Percentiles rank a stretch among this genome's conserved stretches.
These are phyloP conservation scores for Phytomonas francai DNA, from an alignment of 208 protist species.

Conservation along the genomic window DNA sequence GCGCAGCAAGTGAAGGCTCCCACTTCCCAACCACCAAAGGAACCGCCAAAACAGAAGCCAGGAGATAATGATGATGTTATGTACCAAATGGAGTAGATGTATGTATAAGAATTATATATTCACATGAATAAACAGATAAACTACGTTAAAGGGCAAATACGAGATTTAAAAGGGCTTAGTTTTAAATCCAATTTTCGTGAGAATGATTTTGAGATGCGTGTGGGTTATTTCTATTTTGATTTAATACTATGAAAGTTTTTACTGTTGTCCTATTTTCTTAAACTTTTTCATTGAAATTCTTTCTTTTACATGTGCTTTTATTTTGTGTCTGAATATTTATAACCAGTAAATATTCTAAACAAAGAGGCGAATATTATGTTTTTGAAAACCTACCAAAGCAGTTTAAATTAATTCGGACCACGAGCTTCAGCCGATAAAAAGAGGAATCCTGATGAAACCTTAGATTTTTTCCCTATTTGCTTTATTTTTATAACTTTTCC, in stretches of 20 bases:
- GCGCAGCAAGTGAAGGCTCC: slow-evolving; percentile 23
- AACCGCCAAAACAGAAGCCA: slow-evolving; percentile 36
- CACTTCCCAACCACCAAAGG: slow-evolving; percentile 21
- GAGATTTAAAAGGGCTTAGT: not conserved
- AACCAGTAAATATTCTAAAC: not conserved
- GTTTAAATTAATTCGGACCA: not conserved
- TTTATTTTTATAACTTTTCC: not conserved
- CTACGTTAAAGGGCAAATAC: not conserved
- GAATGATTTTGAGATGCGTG: too few relatives aligned
- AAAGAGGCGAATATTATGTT: not conserved
- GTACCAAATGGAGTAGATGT: slow-evolving; percentile 81
- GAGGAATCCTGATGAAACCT: not conserved
- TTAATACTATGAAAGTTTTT: not conserved
- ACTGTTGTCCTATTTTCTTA: not conserved
- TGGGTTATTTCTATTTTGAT: not conserved
- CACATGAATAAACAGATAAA: slow-evolving; percentile 1
- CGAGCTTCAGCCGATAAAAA: not conserved
- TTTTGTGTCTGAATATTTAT: not conserved
- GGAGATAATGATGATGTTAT: slow-evolving; percentile 50
- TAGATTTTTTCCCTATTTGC: slow-evolving; percentile 4
- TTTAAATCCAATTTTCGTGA: not conserved
- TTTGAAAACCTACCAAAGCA: not conserved
- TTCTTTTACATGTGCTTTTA: not conserved
- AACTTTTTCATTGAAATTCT: not conserved
- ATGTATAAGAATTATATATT: slow-evolving; percentile 1